Conservation (phyloP, 805 yeast species). For the Myxozyma nipponensis region DNA sequence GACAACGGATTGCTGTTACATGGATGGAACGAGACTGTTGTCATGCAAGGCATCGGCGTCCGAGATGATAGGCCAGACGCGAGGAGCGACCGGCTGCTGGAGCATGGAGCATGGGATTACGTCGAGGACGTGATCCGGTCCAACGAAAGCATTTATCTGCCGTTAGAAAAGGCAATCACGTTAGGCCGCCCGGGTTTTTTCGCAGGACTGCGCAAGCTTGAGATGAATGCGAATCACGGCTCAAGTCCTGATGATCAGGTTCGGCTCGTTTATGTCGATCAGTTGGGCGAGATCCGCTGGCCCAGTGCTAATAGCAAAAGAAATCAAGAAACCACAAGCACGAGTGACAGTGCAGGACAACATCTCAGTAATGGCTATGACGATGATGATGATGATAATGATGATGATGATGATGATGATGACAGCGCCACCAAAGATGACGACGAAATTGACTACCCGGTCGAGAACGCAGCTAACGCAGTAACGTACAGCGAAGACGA, state of each 20-base stretch:
- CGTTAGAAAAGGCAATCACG: constrained; percentile 17
- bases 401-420: constrained; percentile 3
- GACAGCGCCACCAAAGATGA: constrained; percentile 2
- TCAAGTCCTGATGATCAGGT: not conserved
- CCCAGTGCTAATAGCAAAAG: not conserved
- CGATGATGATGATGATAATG: constrained; percentile 1
- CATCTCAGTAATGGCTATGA: not conserved
- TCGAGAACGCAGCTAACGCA: not conserved
- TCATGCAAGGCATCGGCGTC: constrained; percentile 20
- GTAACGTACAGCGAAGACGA: constrained; percentile 3
- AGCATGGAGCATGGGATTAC: constrained; percentile 16
- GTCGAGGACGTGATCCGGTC: constrained; percentile 8
- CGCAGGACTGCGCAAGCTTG: constrained; percentile 10
- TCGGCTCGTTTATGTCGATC: not conserved
- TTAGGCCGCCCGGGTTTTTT: constrained; percentile 9
- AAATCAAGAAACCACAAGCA: not conserved
- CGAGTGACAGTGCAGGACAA: not conserved
- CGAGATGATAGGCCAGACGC: constrained; percentile 2
- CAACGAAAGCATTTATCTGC: constrained; percentile 17
- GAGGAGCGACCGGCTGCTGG: not conserved
- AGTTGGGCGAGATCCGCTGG: not conserved
- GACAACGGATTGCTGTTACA: constrained; percentile 19
- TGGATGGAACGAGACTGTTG: constrained; percentile 28
- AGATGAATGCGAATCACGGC: not conserved
- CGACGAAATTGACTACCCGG: not conserved